Conservation (phyloP, 78 protist genomes). For the Dictyostelium purpureum region DNA sequence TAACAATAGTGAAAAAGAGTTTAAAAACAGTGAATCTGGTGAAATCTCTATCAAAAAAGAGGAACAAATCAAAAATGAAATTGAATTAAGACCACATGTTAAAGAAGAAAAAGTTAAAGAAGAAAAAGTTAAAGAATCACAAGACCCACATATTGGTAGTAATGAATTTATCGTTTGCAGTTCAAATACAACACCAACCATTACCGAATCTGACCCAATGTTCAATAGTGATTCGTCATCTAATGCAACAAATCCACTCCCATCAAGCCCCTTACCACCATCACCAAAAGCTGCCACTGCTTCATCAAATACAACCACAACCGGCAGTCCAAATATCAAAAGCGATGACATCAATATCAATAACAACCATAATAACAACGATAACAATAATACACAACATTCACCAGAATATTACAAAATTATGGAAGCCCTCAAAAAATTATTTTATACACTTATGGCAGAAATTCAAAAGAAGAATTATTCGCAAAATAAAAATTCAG, state of each 20-base stretch:
- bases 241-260: neutral
- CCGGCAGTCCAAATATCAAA: neutral
- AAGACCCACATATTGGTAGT: neutral
- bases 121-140: neutral
- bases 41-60: neutral
- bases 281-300: neutral
- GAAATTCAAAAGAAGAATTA: slow-evolving; percentile 28
- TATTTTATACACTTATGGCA: neutral
- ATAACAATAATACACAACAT: neutral
- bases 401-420: neutral
- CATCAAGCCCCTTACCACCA: neutral
- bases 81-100: neutral
- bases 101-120: neutral
- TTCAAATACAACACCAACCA: neutral
- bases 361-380: neutral
- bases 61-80: neutral
- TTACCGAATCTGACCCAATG: neutral
- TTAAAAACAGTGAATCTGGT: neutral
- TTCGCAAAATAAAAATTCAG: neutral
- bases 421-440: neutral
- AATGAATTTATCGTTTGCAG: neutral
- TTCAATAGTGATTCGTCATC: neutral
- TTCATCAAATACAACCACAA: neutral
- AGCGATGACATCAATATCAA: neutral
- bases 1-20: too few species aligned